A percentile compares a stretch with the other conserved stretches of the same genome.
Conservation (phyloP, 2,329 filamentous ascomycete genomes). For the Ophiostoma angusticollis region DNA sequence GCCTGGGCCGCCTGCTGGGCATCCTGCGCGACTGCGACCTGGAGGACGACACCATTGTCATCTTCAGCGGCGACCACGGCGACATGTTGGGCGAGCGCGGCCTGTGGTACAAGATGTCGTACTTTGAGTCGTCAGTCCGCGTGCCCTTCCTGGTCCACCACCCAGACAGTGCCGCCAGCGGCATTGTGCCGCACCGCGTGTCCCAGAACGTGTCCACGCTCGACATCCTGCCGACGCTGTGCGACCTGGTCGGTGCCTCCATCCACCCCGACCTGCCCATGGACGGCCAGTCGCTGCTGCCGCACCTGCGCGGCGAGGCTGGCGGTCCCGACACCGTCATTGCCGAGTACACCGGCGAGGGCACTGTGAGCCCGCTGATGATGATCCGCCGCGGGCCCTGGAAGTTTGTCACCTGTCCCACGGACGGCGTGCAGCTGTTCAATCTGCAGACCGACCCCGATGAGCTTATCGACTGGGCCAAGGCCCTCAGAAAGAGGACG, state of each 20-base stretch:
- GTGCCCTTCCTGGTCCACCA: constrained; percentile 80
- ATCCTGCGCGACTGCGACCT: constrained; percentile 69
- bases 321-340: constrained; percentile 71
- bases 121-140: constrained; percentile 82
- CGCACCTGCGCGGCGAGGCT: constrained; percentile 54
- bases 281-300: constrained; percentile 70
- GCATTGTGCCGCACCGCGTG: constrained; percentile 62
- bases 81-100: constrained; percentile 92
- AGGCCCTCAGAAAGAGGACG: constrained; percentile 26
- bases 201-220: constrained; percentile 79
- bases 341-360: constrained; percentile 90
- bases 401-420: constrained; percentile 83
- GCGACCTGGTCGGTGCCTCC: constrained; percentile 64
- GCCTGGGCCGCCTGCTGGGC: constrained; percentile 69
- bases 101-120: constrained; percentile 90
- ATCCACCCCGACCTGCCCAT: constrained; percentile 62
- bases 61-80: constrained; percentile 88
- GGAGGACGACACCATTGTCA: constrained; percentile 74
- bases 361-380: constrained; percentile 76
- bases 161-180: constrained; percentile 39
- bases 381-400: constrained; percentile 85
- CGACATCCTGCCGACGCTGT: constrained; percentile 79
- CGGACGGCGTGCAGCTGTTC: constrained; percentile 74
- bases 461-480: constrained; percentile 63
- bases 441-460: constrained; percentile 63